These are phyloP conservation scores for Aspergillus quadrilineatus DNA, from an alignment of 2,329 filamentous ascomycete species.

Conservation along the genomic window DNA sequence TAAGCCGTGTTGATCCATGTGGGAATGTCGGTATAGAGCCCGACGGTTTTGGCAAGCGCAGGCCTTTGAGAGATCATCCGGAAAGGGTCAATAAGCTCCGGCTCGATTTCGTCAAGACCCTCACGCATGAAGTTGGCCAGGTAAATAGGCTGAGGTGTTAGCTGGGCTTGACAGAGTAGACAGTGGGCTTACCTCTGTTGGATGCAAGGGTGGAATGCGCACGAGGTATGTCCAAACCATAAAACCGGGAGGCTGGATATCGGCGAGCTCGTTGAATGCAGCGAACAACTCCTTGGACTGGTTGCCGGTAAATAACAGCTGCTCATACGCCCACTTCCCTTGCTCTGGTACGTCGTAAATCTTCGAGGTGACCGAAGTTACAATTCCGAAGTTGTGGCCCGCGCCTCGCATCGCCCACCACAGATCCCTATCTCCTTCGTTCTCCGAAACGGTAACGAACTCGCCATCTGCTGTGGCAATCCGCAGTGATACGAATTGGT, in stretches of 20 bases:
- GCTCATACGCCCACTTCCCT: slow-evolving; percentile 12
- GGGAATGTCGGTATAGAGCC: slow-evolving; percentile 45
- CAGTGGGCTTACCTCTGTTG: slow-evolving; percentile 9
- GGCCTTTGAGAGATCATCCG: slow-evolving; percentile 32
- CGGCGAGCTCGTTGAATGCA: slow-evolving; percentile 11
- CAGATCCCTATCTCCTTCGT: slow-evolving; percentile 38
- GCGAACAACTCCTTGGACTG: slow-evolving; percentile 12
- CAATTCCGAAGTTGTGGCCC: slow-evolving; percentile 58
- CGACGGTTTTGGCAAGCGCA: slow-evolving; percentile 25
- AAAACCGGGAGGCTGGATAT: slow-evolving; percentile 12
- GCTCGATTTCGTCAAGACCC: slow-evolving; percentile 2
- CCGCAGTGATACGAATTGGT: slow-evolving; percentile 54
- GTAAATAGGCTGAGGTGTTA: slow-evolving; percentile 13
- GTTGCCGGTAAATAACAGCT: slow-evolving; percentile 6
- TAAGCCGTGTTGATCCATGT: slow-evolving; percentile 41
- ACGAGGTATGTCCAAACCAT: slow-evolving; percentile 8
- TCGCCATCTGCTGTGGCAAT: slow-evolving; percentile 53
- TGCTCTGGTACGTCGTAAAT: slow-evolving; percentile 40
- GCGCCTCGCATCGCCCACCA: slow-evolving; percentile 58
- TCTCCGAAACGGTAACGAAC: slow-evolving; percentile 3
- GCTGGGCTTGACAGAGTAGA: not conserved
- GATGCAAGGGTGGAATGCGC: slow-evolving; percentile 4
- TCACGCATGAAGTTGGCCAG: slow-evolving; percentile 11
- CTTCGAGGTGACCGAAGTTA: slow-evolving; percentile 48
- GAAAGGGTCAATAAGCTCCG: slow-evolving; percentile 25